A percentile compares a stretch with the other conserved stretches of the same genome.
These are phyloP conservation scores for Talaromyces atroroseus DNA, from an alignment of 2,329 filamentous ascomycete genomes.

Conservation along the genomic window DNA sequence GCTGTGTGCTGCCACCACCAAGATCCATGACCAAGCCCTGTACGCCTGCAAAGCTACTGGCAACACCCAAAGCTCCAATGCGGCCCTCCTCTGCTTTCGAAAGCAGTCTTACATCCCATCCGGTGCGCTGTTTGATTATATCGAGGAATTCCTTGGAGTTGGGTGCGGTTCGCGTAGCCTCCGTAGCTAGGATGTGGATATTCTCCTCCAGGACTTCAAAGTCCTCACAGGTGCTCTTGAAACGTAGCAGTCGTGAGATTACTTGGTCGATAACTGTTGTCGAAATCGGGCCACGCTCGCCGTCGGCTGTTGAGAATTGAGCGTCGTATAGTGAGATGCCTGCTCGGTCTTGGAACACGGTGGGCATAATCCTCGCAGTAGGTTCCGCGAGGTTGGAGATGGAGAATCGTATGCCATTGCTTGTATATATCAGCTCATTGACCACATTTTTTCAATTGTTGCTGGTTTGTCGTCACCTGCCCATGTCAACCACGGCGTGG, in stretches of 20 bases:
- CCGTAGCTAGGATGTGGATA: conserved; percentile 75
- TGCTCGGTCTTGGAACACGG: conserved; percentile 70
- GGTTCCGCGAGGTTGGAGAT: conserved; percentile 74
- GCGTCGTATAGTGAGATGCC: conserved; percentile 85
- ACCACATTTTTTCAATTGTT: neutral
- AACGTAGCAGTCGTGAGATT: conserved; percentile 60
- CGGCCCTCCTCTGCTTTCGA: conserved; percentile 75
- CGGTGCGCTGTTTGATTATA: conserved; percentile 58
- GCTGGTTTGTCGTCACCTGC: conserved; percentile 27
- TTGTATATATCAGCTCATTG: conserved; percentile 8
- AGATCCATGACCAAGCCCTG: conserved; percentile 80
- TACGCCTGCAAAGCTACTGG: conserved; percentile 66
- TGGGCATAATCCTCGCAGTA: conserved; percentile 65
- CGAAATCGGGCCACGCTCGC: conserved; percentile 50
- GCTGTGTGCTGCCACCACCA: conserved; percentile 68
- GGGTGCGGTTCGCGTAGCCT: conserved; percentile 74
- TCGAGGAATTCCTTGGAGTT: conserved; percentile 66
- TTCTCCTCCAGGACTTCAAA: conserved; percentile 61
- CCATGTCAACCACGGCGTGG: conserved; percentile 38
- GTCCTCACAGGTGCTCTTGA: conserved; percentile 64
- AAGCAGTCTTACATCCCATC: conserved; percentile 66
- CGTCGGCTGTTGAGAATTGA: conserved; percentile 42
- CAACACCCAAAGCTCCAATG: conserved; percentile 76
- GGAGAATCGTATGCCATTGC: conserved; percentile 91
- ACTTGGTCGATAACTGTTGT: conserved; percentile 60